Percentiles rank a stretch among this genome's conserved stretches.
Evolutionary conservation across 2,329 filamentous ascomycete genomes (phyloP).

Genomic region (Fusarium algeriense): DNA sequence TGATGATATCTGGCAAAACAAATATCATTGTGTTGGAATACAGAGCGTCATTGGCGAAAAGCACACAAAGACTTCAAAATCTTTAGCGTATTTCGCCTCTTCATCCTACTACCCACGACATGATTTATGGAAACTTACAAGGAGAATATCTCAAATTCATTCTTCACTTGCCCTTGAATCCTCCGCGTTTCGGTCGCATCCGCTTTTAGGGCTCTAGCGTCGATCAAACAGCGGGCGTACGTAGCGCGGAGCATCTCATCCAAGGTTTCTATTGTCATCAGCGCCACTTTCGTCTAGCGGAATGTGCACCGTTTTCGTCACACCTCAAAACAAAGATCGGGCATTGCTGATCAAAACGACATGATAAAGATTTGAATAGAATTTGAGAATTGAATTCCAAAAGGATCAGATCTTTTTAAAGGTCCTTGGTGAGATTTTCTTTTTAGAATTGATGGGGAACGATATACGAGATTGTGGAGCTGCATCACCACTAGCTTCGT

Average conservation of each 20-base stretch:
- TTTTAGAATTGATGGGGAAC: too few species aligned
- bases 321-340: neutral
- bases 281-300: neutral
- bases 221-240: neutral
- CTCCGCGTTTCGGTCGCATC: neutral
- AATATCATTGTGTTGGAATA: too few species aligned
- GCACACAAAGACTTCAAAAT: too few species aligned
- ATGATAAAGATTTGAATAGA: neutral
- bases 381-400: neutral
- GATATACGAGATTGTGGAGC: neutral
- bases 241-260: neutral
- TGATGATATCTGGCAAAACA: too few species aligned
- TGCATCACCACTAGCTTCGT: fast-evolving
- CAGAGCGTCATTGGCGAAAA: too few species aligned
- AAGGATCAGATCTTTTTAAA: fast-evolving
- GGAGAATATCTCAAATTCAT: neutral
- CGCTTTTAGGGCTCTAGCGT: neutral
- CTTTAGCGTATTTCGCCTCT: too few species aligned
- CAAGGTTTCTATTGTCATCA: constrained; percentile 3
- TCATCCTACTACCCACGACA: too few species aligned
- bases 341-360: neutral
- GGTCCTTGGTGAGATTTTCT: too few species aligned
- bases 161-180: neutral
- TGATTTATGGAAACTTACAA: neutral
- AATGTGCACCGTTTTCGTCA: neutral